Base-by-base conservation (phyloP, 176 grass and related monocot species). In the Musa troglodytarum region DNA sequence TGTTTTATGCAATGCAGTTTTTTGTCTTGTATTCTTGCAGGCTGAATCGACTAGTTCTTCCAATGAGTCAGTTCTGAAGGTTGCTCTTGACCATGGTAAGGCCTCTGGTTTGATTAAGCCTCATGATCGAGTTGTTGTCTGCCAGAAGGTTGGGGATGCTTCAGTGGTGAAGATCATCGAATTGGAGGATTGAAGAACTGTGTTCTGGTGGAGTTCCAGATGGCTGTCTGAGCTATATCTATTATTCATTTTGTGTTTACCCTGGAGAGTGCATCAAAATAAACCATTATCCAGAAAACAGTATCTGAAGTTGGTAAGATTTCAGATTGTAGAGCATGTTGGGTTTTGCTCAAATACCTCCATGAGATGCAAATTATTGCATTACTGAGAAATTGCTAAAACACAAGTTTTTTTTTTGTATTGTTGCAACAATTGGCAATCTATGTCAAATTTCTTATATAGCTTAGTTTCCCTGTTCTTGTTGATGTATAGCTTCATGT, bases 111-210 rank as follows among this genome's bases (percentile, higher is more conserved):
- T 94, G 53, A 99, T 94, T 54, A 99, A 99, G 75, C 89, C 91
- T 13, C 95, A 99, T 11, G 95, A 99, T 56, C 90, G 91, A 11
- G 95, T 99, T 13, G 91, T 94, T 10, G 86, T 99, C 63, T 99
- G 95, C 86, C 95, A 94, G 82, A 99, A 99, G 51, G 86, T 99
- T 49, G 95, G 90, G 26, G 95, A 99, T 84, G 79, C 95, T 55
- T 99, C 91, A 2, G 88, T 99, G 26, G 95, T 99, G 82, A 99
- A 99, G 87, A 99, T 99, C 55, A 91, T 99, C 74, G 95, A 99
- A 76, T 77, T 99, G 74, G 88, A 99, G 49, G 95, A 94, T 74
- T 99, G 87, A 81, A 69, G 78, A 22, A 2, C 19, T 63, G 52
- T 14, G 14, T 57, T 28, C 14, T 74, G 21, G 15, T 17, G 13